Conservation (phyloP, 106 monocot genomes). For the Agapanthus africanus region DNA sequence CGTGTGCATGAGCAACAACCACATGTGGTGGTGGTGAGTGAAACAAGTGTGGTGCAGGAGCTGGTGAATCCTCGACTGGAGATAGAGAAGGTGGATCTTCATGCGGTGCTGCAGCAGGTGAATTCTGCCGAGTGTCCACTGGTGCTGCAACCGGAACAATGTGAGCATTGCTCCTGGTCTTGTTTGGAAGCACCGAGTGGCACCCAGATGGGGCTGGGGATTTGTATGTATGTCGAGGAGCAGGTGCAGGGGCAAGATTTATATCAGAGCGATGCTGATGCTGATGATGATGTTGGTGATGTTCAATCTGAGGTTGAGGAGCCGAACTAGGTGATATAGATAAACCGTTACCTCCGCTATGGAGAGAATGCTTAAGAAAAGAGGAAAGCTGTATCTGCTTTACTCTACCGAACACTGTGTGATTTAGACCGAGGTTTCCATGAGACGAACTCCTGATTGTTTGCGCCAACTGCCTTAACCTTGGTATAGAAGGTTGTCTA, state of each 20-base stretch:
- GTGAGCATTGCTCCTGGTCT: slow-evolving; percentile 12
- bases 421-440: slow-evolving; percentile 88
- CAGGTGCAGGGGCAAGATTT: slow-evolving; percentile 44
- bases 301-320: slow-evolving; percentile 33
- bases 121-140: no score
- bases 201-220: no score
- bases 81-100: no score
- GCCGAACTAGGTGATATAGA: slow-evolving; percentile 47
- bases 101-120: no score
- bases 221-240: slow-evolving; percentile 27
- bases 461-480: slow-evolving; percentile 81
- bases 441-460: slow-evolving; percentile 53
- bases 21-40: slow-evolving; percentile 19
- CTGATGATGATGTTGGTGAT: slow-evolving; percentile 13
- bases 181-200: slow-evolving; percentile 15
- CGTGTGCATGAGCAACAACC: slow-evolving; percentile 46
- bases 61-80: slow-evolving; percentile 3
- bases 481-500: slow-evolving; percentile 55
- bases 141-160: slow-evolving; percentile 29
- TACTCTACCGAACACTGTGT: slow-evolving; percentile 90
- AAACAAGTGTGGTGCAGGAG: slow-evolving; percentile 2
- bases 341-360: slow-evolving; percentile 17
- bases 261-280: no score
- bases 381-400: slow-evolving; percentile 88
- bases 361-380: slow-evolving; percentile 75